Evolutionary conservation across 805 yeast genomes (phyloP).

Genomic region (Kuraishia capsulata): DNA sequence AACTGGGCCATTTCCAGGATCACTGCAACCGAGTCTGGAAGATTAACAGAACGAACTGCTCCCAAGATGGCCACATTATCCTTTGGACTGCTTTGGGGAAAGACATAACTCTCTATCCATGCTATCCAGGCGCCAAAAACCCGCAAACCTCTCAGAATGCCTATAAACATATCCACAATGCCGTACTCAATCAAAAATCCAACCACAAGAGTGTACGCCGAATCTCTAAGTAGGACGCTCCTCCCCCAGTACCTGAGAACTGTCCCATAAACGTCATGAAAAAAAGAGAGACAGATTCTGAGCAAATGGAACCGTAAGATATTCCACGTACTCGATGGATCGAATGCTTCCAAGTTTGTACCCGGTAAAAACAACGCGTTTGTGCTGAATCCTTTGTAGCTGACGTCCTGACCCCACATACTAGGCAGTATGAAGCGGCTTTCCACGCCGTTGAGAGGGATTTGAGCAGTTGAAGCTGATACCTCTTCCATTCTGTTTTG

Average conservation of each 20-base stretch:
- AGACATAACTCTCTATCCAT: neutral
- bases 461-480: too few relatives aligned
- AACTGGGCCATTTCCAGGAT: conserved; percentile 18
- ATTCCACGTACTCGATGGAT: neutral
- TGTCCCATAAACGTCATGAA: conserved; percentile 1
- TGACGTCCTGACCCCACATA: neutral
- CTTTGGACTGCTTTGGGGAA: conserved; percentile 10
- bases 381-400: conserved; percentile 3
- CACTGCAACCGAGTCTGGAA: conserved; percentile 16
- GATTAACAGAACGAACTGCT: conserved; percentile 7
- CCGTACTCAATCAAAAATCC: neutral
- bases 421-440: neutral
- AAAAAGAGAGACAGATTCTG: neutral
- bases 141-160: neutral
- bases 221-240: neutral
- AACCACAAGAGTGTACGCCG: neutral
- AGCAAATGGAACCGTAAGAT: conserved; percentile 1
- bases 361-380: conserved; percentile 4
- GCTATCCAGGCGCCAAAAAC: neutral
- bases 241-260: neutral
- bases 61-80: conserved; percentile 7
- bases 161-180: neutral
- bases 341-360: neutral
- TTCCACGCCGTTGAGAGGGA: too few relatives aligned
- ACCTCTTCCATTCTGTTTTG: too few relatives aligned